These are phyloP conservation scores for Malassezia psittaci DNA, from an alignment of 1,284 basidiomycete genomes.

Conservation along the genomic window DNA sequence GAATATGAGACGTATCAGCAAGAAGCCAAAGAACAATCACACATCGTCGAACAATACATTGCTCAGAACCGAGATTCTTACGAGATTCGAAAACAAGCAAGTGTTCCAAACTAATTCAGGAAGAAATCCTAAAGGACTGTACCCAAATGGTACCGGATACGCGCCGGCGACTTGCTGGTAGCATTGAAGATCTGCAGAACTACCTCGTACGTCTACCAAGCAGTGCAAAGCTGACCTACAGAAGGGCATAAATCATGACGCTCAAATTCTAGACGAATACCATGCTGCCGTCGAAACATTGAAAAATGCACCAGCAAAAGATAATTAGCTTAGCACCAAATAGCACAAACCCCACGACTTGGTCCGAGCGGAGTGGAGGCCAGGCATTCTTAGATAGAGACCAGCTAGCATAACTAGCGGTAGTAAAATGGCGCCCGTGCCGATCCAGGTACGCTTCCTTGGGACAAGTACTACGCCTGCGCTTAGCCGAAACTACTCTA, in stretches of 20 bases:
- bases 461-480: conserved; percentile 42
- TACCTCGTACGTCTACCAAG: conserved; percentile 8
- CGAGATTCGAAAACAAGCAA: conserved; percentile 14
- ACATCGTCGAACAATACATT: not conserved
- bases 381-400: too few relatives aligned
- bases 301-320: not conserved
- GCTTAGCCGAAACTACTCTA: conserved; percentile 40
- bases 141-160: conserved; percentile 16
- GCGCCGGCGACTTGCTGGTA: conserved; percentile 7
- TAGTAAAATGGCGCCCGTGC: conserved; percentile 22
- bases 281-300: not conserved
- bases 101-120: not conserved
- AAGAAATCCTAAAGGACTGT: conserved; percentile 11
- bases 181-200: conserved; percentile 1
- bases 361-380: conserved; percentile 9
- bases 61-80: conserved; percentile 5
- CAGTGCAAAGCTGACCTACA: not conserved
- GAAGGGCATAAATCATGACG: not conserved
- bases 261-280: not conserved
- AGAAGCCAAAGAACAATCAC: conserved; percentile 12
- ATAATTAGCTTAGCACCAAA: not conserved
- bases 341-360: not conserved
- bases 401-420: too few relatives aligned
- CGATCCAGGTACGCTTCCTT: conserved; percentile 36
- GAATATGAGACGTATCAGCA: conserved; percentile 8